phyloP scores from a whole-genome alignment of 1,139 yeast genomes.

The Fermentozyma sake region DNA sequence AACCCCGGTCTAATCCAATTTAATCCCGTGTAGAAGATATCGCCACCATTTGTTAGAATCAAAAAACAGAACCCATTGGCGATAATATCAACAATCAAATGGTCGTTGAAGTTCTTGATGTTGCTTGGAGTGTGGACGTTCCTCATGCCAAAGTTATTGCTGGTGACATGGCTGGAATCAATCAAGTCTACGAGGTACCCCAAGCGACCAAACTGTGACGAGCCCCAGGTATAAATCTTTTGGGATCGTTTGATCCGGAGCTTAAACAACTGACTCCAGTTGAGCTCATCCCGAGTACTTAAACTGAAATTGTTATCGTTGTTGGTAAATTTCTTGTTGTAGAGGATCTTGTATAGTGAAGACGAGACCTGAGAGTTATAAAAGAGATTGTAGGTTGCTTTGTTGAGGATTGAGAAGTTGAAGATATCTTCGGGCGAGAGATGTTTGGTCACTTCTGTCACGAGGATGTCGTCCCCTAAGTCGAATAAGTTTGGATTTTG shows the following conservation, averaged over 20 bases:
- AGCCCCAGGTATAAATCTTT: slow-evolving; percentile 62
- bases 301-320: slow-evolving; percentile 14
- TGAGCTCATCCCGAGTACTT: slow-evolving; percentile 22
- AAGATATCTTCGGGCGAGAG: slow-evolving; percentile 45
- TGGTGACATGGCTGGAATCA: slow-evolving; percentile 23
- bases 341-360: slow-evolving; percentile 44
- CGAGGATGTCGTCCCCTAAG: slow-evolving; percentile 44
- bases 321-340: slow-evolving; percentile 48
- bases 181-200: slow-evolving; percentile 42
- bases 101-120: slow-evolving; percentile 27
- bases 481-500: slow-evolving; percentile 21
- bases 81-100: slow-evolving; percentile 48
- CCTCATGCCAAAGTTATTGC: slow-evolving; percentile 3
- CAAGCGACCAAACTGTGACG: slow-evolving; percentile 48
- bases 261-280: slow-evolving; percentile 51
- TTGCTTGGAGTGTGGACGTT: slow-evolving; percentile 43
- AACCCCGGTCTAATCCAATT: slow-evolving; percentile 40
- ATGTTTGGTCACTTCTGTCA: slow-evolving; percentile 31
- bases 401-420: slow-evolving; percentile 42
- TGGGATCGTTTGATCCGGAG: slow-evolving; percentile 37
- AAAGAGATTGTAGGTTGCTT: slow-evolving; percentile 21
- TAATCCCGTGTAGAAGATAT: slow-evolving; percentile 50
- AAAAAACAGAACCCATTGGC: slow-evolving; percentile 72
- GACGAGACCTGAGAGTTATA: slow-evolving; percentile 24
- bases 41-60: slow-evolving; percentile 51